Evolutionary conservation across 176 grass and related monocot species (phyloP).

Genomic region (Leersia perrieri): DNA sequence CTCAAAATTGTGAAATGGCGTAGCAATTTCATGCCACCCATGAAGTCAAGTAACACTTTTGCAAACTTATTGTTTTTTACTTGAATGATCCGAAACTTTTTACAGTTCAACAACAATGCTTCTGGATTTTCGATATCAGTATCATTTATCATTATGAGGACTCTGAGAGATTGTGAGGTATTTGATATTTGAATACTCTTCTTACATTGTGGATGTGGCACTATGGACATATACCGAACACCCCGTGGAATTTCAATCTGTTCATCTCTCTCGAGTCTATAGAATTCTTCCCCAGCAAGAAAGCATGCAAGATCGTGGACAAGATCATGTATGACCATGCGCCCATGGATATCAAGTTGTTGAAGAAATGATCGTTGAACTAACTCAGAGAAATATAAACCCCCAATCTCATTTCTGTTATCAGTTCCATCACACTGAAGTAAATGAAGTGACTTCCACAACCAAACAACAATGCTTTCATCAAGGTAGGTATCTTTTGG

Average conservation of each 20-base stretch:
- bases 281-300: constrained; percentile 14
- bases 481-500: constrained; percentile 22
- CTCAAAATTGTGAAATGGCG: background rate
- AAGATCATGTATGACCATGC: background rate
- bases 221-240: background rate
- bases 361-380: constrained; percentile 7
- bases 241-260: background rate
- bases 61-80: background rate
- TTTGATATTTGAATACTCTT: background rate
- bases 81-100: background rate
- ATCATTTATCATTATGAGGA: background rate
- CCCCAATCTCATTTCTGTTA: constrained; percentile 5
- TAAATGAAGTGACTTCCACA: constrained; percentile 34
- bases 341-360: background rate
- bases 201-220: background rate
- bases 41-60: background rate
- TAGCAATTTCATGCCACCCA: constrained; percentile 1
- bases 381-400: constrained; percentile 23
- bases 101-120: background rate
- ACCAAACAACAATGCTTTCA: background rate
- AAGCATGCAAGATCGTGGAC: constrained; percentile 16
- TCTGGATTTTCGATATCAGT: background rate
- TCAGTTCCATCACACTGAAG: background rate
- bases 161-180: background rate
- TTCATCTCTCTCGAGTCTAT: background rate